Conservation (phyloP, 371 early-diverging fungal species). For the Dichotomocladium elegans region DNA sequence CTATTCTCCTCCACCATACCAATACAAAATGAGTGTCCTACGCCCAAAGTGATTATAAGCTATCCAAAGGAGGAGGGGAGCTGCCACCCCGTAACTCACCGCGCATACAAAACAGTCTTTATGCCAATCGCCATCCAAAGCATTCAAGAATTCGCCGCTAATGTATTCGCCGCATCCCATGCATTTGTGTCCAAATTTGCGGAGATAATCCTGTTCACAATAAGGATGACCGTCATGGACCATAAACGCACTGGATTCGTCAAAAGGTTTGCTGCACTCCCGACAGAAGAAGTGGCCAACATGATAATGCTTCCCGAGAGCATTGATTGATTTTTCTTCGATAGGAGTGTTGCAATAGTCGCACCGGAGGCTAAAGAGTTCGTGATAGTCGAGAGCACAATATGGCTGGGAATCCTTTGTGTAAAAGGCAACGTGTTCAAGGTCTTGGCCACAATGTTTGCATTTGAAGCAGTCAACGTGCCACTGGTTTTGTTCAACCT, state of each 20-base stretch:
- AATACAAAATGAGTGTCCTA: no score
- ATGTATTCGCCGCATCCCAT: conserved; percentile 59
- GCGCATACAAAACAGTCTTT: conserved; percentile 70
- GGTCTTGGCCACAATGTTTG: conserved; percentile 52
- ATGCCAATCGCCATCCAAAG: conserved; percentile 67
- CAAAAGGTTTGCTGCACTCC: conserved; percentile 67
- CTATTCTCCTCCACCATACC: conserved; percentile 11
- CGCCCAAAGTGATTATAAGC: no score
- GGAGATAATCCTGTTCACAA: conserved; percentile 68
- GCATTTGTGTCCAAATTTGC: conserved; percentile 62
- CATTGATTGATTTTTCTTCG: conserved; percentile 59
- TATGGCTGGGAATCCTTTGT: conserved; percentile 60
- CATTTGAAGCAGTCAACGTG: conserved; percentile 74
- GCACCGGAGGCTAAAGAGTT: conserved; percentile 63
- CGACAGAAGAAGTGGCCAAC: conserved; percentile 76
- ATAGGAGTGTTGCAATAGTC: conserved; percentile 65
- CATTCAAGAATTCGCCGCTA: conserved; percentile 54
- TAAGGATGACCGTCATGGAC: conserved; percentile 73
- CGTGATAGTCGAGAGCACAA: conserved; percentile 63
- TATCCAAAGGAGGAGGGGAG: no score
- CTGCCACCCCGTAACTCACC: conserved; percentile 41
- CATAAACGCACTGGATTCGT: conserved; percentile 52
- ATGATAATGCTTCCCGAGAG: conserved; percentile 70
- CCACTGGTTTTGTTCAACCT: conserved; percentile 66
- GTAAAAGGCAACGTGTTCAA: conserved; percentile 63